These are phyloP conservation scores for Ploettnerulaceae sp. DNA, from an alignment of 2,329 filamentous ascomycete genomes.

Conservation along the genomic window DNA sequence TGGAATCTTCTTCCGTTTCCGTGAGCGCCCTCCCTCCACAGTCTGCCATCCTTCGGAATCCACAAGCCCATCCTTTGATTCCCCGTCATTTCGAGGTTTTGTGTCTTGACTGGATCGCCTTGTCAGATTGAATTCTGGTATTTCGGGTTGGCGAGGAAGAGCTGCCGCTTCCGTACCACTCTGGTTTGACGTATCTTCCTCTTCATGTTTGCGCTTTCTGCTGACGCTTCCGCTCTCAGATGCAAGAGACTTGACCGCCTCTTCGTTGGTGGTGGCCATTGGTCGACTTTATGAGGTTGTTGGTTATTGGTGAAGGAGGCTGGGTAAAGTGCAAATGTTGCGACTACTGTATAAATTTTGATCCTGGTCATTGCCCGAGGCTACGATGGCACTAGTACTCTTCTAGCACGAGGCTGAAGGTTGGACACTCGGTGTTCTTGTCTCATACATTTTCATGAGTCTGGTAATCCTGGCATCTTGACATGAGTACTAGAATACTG, in stretches of 20 bases:
- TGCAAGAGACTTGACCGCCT: slow-evolving; percentile 33
- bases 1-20: slow-evolving; percentile 60
- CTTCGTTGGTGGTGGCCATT: slow-evolving; percentile 13
- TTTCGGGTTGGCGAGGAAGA: slow-evolving; percentile 27
- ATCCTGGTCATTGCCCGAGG: slow-evolving; percentile 1
- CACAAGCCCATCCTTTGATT: slow-evolving; percentile 4
- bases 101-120: slow-evolving; percentile 20
- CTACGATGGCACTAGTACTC: neutral
- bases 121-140: slow-evolving; percentile 35
- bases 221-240: slow-evolving; percentile 14
- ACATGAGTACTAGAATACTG: neutral
- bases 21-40: slow-evolving; percentile 44
- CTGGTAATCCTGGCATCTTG: no score
- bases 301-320: neutral
- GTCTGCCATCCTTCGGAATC: slow-evolving; percentile 46
- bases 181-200: slow-evolving; percentile 14
- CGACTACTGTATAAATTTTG: neutral
- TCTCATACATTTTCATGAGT: neutral
- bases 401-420: slow-evolving; percentile 10
- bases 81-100: slow-evolving; percentile 7
- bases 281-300: neutral
- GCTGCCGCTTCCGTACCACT: slow-evolving; percentile 24
- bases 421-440: neutral
- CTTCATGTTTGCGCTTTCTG: slow-evolving; percentile 32
- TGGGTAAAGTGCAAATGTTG: neutral